Percentiles rank a stretch among this genome's conserved stretches.
Evolutionary conservation across 306 rosid species (phyloP).

Genomic region (Trifolium subterraneum): DNA sequence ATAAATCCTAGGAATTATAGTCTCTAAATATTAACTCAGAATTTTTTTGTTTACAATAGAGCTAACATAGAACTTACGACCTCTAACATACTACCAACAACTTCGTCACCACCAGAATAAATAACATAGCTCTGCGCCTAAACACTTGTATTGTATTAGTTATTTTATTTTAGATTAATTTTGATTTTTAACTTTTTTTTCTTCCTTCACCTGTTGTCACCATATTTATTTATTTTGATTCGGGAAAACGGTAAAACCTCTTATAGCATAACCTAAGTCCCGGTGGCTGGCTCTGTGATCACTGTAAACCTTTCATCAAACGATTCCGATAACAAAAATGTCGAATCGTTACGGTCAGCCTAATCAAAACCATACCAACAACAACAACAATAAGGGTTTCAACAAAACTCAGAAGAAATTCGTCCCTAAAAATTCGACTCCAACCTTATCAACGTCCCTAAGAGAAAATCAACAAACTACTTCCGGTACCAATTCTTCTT

Average conservation of each 20-base stretch:
- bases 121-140: too few species aligned
- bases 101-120: too few species aligned
- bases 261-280: neutral
- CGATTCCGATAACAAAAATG: constrained; percentile 47
- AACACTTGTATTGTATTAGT: too few species aligned
- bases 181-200: too few species aligned
- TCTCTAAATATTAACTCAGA: too few species aligned
- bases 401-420: constrained; percentile 61
- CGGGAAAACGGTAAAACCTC: neutral
- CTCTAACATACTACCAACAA: too few species aligned
- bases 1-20: too few species aligned
- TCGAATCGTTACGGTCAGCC: constrained; percentile 54
- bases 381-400: constrained; percentile 52
- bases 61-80: too few species aligned
- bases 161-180: too few species aligned
- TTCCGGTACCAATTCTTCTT: constrained; percentile 9
- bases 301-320: neutral
- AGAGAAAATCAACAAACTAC: constrained; percentile 59
- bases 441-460: constrained; percentile 74
- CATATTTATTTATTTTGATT: neutral
- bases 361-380: constrained; percentile 48
- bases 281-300: neutral
- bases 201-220: neutral
- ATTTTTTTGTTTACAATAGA: too few species aligned
- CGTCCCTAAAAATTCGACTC: constrained; percentile 63